Base-by-base conservation (phyloP, 108 stramenopile species). In the Cyclotella kingstonii region DNA sequence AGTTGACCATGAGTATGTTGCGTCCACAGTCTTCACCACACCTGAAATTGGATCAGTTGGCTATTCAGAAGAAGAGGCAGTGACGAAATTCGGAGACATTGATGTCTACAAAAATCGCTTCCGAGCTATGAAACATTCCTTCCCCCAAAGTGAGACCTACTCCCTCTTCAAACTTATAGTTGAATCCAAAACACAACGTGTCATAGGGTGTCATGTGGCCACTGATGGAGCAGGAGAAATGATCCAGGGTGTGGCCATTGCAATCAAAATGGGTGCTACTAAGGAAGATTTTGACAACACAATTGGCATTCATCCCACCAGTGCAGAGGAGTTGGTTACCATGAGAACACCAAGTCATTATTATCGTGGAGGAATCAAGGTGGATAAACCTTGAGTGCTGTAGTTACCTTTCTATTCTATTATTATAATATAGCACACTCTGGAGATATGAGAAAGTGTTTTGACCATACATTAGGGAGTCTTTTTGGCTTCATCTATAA, bases 21-120 rank as follows among this genome's bases (percentile, higher is more conserved):
- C 95, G 2, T 87, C 90, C 11, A 90, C 91, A 18, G 91, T 95
- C 19, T 96, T 96, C 63, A 86, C 91, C 18, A 91, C 82, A 41
- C 91, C 93, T 21, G 84, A 88, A 70, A 87, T 95, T 57, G 93
- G 86, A 15, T 87, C 90, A 9, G 70, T 89, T 12, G 95, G 95
- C 14, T 81, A 91, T 66, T 89, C 89, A 27, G 92, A 95, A 68
- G 86, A 87, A 41, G 79, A 91, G 31, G 95, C 93, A 19, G 73
- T 50, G 3, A 70, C 76, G 21, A 61, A 78, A 47, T 94, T 81
- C 74, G 82, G 88, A 17, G 82, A 83, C 33, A 81, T 84, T 33
- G 70, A 78, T 52, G 67, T 96, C 33, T 86, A 83, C 72, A 81
- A 68, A 39, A 80, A 70, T 53, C 11, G 54, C 10, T 94, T 85